A percentile compares a stretch with the other conserved stretches of the same genome.
Evolutionary conservation across 352 stramenopile genomes (phyloP).

Genomic region (Pythium sp.): DNA sequence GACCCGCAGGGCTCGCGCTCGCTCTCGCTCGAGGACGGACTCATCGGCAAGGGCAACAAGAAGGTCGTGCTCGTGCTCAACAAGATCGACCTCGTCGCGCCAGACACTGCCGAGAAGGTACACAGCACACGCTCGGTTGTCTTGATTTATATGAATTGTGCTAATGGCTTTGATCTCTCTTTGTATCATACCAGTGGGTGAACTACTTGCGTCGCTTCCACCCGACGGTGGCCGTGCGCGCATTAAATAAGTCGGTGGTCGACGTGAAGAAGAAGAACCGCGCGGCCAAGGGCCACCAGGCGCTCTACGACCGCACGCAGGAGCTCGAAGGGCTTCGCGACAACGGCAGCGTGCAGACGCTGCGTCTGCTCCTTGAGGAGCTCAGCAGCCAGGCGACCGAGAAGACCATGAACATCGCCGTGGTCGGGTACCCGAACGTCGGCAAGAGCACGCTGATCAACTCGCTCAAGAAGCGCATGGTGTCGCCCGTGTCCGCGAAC

Average conservation of each 20-base stretch:
- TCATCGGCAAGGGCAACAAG: conserved; percentile 94
- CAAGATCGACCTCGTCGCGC: conserved; percentile 97
- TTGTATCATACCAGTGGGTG: conserved; percentile 49
- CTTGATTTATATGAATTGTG: conserved; percentile 22
- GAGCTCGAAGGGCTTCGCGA: conserved; percentile 64
- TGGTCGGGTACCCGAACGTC: conserved; percentile 99
- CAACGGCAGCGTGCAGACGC: conserved; percentile 80
- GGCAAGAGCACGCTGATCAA: conserved; percentile 95
- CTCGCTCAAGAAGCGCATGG: conserved; percentile 87
- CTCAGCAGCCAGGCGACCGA: conserved; percentile 85
- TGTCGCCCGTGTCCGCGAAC: conserved; percentile 48
- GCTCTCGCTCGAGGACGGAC: conserved; percentile 92
- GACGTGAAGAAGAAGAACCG: conserved; percentile 89
- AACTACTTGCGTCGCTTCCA: conserved; percentile 92
- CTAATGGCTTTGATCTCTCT: conserved; percentile 2
- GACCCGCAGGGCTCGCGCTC: conserved; percentile 95
- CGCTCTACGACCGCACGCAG: conserved; percentile 70
- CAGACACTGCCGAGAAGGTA: conserved; percentile 85
- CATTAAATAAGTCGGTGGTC: conserved; percentile 84
- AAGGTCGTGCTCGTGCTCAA: conserved; percentile 98
- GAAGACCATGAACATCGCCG: conserved; percentile 82
- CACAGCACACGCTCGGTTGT: background rate
- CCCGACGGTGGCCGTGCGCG: conserved; percentile 90
- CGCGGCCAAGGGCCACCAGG: conserved; percentile 57
- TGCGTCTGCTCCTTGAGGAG: conserved; percentile 96